Evolutionary conservation across 257 asterid species (phyloP).

Genomic region (Jacaranda copaia): DNA sequence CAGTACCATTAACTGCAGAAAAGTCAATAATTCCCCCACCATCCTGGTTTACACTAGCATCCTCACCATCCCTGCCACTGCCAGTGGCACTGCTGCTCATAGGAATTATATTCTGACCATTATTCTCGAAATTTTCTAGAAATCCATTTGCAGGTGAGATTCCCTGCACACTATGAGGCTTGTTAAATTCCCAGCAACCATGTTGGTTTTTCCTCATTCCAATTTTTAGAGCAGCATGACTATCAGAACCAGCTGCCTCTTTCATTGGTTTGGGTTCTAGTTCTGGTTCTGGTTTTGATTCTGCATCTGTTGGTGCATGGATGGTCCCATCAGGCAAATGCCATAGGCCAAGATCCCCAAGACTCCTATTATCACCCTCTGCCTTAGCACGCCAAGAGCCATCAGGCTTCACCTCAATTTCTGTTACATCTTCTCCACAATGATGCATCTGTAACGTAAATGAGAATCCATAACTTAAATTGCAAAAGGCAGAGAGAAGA

Average conservation of each 20-base stretch:
- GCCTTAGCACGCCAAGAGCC: conserved; percentile 99
- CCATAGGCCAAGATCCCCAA: conserved; percentile 90
- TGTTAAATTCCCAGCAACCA: conserved; percentile 88
- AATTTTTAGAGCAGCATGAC: conserved; percentile 71
- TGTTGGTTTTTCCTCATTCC: conserved; percentile 78
- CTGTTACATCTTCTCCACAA: conserved; percentile 90
- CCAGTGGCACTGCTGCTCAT: conserved; percentile 93
- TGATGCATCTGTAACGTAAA: conserved; percentile 55
- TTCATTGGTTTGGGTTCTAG: conserved; percentile 65
- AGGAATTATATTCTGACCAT: conserved; percentile 56
- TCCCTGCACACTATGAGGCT: conserved; percentile 59
- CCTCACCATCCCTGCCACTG: conserved; percentile 92
- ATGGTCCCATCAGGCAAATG: conserved; percentile 91
- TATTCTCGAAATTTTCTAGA: conserved; percentile 49
- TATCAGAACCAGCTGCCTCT: conserved; percentile 79
- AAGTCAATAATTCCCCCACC: conserved; percentile 68
- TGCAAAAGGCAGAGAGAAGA: conserved; percentile 28
- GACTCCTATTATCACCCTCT: conserved; percentile 66
- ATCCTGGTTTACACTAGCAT: conserved; percentile 86
- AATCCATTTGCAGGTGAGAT: conserved; percentile 60
- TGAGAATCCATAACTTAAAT: conserved; percentile 21
- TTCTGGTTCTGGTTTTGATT: conserved; percentile 65
- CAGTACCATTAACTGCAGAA: conserved; percentile 65
- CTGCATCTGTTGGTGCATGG: conserved; percentile 55
- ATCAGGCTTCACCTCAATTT: conserved; percentile 96